Percentiles rank a stretch among this genome's conserved stretches.
phyloP scores from a whole-genome alignment of 1,284 basidiomycete species.

The Amylostereum chailletii region DNA sequence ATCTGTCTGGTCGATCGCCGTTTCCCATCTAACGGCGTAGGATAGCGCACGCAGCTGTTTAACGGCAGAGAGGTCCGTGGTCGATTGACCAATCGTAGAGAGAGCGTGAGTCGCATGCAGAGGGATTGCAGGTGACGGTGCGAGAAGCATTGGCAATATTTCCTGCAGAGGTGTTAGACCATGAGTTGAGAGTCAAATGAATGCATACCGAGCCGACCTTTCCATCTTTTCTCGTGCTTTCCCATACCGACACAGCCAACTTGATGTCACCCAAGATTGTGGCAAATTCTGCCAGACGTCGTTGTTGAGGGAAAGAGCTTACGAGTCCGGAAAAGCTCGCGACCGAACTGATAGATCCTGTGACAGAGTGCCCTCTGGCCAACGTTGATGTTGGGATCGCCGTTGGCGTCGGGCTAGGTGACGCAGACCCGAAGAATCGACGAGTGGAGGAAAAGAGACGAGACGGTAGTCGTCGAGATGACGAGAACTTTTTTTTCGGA shows the following conservation, averaged over 20 bases:
- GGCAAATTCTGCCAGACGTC: slow-evolving; percentile 91
- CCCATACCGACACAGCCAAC: slow-evolving; percentile 81
- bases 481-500: slow-evolving; percentile 50
- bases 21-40: slow-evolving; percentile 69
- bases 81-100: slow-evolving; percentile 28
- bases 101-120: slow-evolving; percentile 57
- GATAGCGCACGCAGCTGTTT: slow-evolving; percentile 56
- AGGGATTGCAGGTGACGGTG: slow-evolving; percentile 52
- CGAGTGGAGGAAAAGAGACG: slow-evolving; percentile 85
- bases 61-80: slow-evolving; percentile 44
- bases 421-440: slow-evolving; percentile 70
- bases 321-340: slow-evolving; percentile 19
- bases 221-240: slow-evolving; percentile 72
- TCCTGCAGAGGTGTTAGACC: slow-evolving; percentile 35
- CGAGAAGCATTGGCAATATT: slow-evolving; percentile 59
- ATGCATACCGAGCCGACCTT: slow-evolving; percentile 64
- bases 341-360: slow-evolving; percentile 25
- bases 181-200: not conserved
- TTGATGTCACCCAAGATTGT: slow-evolving; percentile 89
- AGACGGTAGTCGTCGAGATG: slow-evolving; percentile 74
- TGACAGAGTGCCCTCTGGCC: slow-evolving; percentile 22
- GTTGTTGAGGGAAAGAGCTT: slow-evolving; percentile 53
- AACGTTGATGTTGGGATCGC: slow-evolving; percentile 33
- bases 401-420: slow-evolving; percentile 30
- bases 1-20: slow-evolving; percentile 47